Evolutionary conservation across 768 basidiomycete species (phyloP).

Genomic region (Mycena maculata): DNA sequence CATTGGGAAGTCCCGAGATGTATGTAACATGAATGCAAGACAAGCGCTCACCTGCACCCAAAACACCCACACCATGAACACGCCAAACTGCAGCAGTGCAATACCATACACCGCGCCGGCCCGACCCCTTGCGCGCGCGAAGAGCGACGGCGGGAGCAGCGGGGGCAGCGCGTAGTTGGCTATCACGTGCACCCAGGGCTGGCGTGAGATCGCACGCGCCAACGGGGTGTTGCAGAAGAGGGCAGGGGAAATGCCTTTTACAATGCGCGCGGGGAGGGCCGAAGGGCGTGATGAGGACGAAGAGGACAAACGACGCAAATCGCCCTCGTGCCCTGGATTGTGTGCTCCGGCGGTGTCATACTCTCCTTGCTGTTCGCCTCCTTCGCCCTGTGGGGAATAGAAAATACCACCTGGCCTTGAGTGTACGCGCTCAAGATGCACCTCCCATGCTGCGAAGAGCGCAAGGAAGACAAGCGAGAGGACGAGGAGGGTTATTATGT

Average conservation of each 20-base stretch:
- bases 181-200: not conserved
- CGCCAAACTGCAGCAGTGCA: slow-evolving; percentile 62
- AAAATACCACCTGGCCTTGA: slow-evolving; percentile 5
- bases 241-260: not conserved
- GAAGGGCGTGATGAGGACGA: slow-evolving; percentile 4
- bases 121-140: slow-evolving; percentile 59
- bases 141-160: slow-evolving; percentile 61
- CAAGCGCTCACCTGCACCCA: not conserved
- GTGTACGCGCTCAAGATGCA: slow-evolving; percentile 62
- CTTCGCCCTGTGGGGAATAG: not conserved
- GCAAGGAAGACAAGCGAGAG: slow-evolving; percentile 66
- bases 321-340: not conserved
- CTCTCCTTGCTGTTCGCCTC: not conserved
- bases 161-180: slow-evolving; percentile 53
- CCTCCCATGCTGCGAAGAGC: slow-evolving; percentile 75
- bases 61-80: slow-evolving; percentile 57
- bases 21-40: not conserved
- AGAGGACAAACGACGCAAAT: slow-evolving; percentile 10
- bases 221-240: not conserved
- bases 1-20: no score
- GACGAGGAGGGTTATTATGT: slow-evolving; percentile 78
- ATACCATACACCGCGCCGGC: slow-evolving; percentile 61
- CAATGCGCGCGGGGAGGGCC: no score
- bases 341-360: not conserved
- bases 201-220: not conserved